These are phyloP conservation scores for Hypomontagnella monticulosa DNA, from an alignment of 495 filamentous ascomycete species.

Conservation along the genomic window DNA sequence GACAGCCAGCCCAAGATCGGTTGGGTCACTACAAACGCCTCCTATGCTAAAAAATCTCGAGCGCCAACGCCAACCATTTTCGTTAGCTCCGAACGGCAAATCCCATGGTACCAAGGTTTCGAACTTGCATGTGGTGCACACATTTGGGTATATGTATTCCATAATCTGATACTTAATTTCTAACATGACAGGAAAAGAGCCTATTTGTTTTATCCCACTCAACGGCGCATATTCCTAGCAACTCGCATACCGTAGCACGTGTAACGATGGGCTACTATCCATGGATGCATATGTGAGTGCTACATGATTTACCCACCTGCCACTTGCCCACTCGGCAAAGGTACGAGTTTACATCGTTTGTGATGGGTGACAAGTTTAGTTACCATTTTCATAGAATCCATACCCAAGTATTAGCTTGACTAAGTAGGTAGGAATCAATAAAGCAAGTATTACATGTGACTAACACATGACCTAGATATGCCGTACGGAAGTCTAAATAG, in stretches of 20 bases:
- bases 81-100: constrained; percentile 22
- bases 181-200: constrained; percentile 9
- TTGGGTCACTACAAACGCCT: neutral
- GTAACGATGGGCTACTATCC: constrained; percentile 20
- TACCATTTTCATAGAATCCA: too few species aligned
- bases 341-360: neutral
- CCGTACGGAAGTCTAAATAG: too few species aligned
- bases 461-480: too few species aligned
- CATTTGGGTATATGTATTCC: neutral
- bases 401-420: too few species aligned
- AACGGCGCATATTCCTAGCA: constrained; percentile 15
- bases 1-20: constrained; percentile 9
- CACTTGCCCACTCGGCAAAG: neutral
- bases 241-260: constrained; percentile 17
- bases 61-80: constrained; percentile 4
- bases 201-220: constrained; percentile 24
- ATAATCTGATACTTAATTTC: constrained; percentile 4
- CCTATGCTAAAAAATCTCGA: constrained; percentile 5
- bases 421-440: too few species aligned
- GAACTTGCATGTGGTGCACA: neutral
- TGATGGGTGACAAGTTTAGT: too few species aligned
- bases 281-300: neutral
- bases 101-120: constrained; percentile 13
- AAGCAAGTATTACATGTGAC: neutral
- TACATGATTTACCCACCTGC: too few species aligned